Conservation (phyloP, 306 rosid genomes). For the Hippophae rhamnoides region DNA sequence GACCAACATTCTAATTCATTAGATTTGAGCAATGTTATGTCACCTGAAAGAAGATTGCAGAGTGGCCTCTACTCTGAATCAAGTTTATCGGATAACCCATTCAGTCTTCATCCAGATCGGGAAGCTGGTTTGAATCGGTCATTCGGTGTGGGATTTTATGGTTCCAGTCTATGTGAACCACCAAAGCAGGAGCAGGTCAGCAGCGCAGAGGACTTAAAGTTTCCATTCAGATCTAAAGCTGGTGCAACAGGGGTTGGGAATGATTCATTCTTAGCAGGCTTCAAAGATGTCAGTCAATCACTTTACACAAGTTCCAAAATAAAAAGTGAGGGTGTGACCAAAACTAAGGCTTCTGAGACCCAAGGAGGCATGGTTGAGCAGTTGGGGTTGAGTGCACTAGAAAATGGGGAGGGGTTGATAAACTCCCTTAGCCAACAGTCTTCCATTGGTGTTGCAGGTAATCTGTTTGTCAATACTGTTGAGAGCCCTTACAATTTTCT, state of each 20-base stretch:
- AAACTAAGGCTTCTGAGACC: constrained; percentile 24
- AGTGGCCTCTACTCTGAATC: constrained; percentile 35
- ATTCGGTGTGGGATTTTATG: constrained; percentile 33
- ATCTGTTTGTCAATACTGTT: not conserved
- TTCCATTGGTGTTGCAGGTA: constrained; percentile 32
- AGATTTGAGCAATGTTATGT: constrained; percentile 42
- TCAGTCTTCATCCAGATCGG: constrained; percentile 43
- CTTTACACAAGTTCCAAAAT: constrained; percentile 21
- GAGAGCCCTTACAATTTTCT: not conserved
- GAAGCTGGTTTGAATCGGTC: constrained; percentile 28
- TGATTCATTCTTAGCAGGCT: constrained; percentile 23
- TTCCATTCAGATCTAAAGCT: constrained; percentile 24
- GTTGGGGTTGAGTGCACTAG: constrained; percentile 24
- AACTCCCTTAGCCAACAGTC: constrained; percentile 29
- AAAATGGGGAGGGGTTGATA: constrained; percentile 26
- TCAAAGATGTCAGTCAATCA: constrained; percentile 21
- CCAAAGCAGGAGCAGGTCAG: constrained; percentile 24
- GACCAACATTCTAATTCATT: constrained; percentile 31
- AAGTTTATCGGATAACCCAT: constrained; percentile 33
- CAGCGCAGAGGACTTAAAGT: constrained; percentile 26
- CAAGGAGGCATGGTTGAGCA: constrained; percentile 36
- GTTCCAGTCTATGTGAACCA: constrained; percentile 27
- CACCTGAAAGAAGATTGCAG: constrained; percentile 33
- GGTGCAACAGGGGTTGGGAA: constrained; percentile 19
- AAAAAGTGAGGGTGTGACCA: constrained; percentile 29